Conservation (phyloP, 2,329 filamentous ascomycete species). For the Botrytis squamosa region DNA sequence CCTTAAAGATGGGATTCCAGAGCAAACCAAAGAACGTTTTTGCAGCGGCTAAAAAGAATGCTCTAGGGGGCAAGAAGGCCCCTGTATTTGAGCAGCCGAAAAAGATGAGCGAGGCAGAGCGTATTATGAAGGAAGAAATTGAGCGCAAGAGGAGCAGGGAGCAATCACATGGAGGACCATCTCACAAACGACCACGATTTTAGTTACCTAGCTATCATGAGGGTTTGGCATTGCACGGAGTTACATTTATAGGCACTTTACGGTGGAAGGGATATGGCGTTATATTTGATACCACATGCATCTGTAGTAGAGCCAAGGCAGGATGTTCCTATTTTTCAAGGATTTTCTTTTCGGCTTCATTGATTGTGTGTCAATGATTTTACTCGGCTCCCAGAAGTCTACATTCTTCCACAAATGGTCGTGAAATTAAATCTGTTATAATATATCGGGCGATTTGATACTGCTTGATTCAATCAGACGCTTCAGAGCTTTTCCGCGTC, state of each 20-base stretch:
- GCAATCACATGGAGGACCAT: conserved; percentile 23
- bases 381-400: not conserved
- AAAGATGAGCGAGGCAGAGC: conserved; percentile 84
- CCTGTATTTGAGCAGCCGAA: conserved; percentile 61
- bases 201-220: conserved; percentile 9
- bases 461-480: not conserved
- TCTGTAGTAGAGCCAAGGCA: conserved; percentile 23
- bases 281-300: conserved; percentile 34
- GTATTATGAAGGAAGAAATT: conserved; percentile 85
- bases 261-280: conserved; percentile 24
- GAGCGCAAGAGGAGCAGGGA: conserved; percentile 64
- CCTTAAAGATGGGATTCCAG: conserved; percentile 65
- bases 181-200: conserved; percentile 19
- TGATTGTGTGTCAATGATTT: not conserved
- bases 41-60: conserved; percentile 65
- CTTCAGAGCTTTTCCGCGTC: not conserved
- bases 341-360: not conserved
- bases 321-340: not conserved
- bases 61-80: conserved; percentile 63
- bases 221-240: conserved; percentile 22
- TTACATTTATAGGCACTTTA: conserved; percentile 24
- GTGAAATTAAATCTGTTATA: not conserved
- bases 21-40: conserved; percentile 78
- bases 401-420: not conserved
- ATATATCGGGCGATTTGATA: not conserved